Conservation (phyloP, 2,329 filamentous ascomycete species). For the Pseudogymnoascus sp. region DNA sequence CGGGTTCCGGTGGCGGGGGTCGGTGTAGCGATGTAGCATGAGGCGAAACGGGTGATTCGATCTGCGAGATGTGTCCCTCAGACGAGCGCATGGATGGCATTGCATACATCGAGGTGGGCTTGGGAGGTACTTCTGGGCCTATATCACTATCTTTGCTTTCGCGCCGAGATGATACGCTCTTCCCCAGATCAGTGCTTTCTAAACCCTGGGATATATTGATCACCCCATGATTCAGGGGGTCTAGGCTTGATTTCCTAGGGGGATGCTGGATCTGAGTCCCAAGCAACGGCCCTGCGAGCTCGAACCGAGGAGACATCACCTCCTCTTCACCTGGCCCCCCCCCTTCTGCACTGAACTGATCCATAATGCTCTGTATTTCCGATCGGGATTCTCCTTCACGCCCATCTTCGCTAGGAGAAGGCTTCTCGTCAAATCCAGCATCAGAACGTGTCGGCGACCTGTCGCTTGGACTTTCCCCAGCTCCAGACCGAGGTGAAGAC, state of each 20-base stretch:
- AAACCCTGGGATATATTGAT: constrained; percentile 21
- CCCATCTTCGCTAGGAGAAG: constrained; percentile 51
- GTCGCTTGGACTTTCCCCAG: constrained; percentile 30
- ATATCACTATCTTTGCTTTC: constrained; percentile 25
- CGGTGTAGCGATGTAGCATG: constrained; percentile 42
- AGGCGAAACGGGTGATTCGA: constrained; percentile 34
- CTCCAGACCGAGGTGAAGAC: constrained; percentile 27
- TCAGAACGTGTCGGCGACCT: constrained; percentile 48
- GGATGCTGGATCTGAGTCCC: constrained; percentile 62
- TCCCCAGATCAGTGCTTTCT: constrained; percentile 19
- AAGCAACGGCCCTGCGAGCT: constrained; percentile 72
- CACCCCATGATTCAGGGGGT: constrained; percentile 44
- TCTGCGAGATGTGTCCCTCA: constrained; percentile 37
- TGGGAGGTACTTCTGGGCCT: constrained; percentile 35
- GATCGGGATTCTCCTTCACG: constrained; percentile 63
- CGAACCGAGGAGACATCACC: constrained; percentile 85
- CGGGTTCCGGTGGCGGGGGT: constrained; percentile 63
- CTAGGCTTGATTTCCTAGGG: constrained; percentile 78
- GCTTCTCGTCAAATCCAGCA: constrained; percentile 49
- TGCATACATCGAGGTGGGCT: constrained; percentile 27
- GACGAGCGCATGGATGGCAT: constrained; percentile 19
- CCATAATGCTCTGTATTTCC: constrained; percentile 97
- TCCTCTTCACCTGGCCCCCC: constrained; percentile 67
- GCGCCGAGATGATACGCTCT: constrained; percentile 8
- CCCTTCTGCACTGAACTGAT: constrained; percentile 75